Evolutionary conservation across 2,329 filamentous ascomycete genomes (phyloP).

Genomic region (Trematosphaeria pertusa): DNA sequence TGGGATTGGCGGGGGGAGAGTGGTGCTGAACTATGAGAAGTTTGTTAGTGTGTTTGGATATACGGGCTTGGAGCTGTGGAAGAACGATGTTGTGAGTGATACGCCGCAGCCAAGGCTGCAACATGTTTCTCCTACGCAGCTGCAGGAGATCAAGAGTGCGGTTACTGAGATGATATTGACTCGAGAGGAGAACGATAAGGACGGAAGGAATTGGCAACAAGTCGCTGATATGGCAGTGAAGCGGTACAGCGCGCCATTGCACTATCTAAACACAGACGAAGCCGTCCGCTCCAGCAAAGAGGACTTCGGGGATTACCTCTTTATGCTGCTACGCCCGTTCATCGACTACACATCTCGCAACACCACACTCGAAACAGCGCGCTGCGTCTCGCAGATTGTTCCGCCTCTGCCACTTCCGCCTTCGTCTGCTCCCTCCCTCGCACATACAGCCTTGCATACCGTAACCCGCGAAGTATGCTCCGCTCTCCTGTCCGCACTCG

Average conservation of each 20-base stretch:
- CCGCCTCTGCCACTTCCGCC: constrained; percentile 24
- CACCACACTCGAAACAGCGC: constrained; percentile 49
- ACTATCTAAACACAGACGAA: constrained; percentile 31
- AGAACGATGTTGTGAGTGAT: constrained; percentile 38
- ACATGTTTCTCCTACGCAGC: constrained; percentile 35
- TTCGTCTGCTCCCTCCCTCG: constrained; percentile 23
- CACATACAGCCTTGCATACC: constrained; percentile 36
- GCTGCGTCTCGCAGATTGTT: constrained; percentile 58
- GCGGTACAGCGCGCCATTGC: constrained; percentile 66
- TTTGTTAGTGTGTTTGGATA: constrained; percentile 58
- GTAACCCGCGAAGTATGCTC: constrained; percentile 44
- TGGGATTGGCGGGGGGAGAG: constrained; percentile 53
- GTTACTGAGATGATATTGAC: constrained; percentile 53
- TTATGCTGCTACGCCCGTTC: constrained; percentile 45
- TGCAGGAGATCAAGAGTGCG: constrained; percentile 52
- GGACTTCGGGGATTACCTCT: constrained; percentile 34
- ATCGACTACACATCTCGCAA: constrained; percentile 47
- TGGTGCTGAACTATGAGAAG: constrained; percentile 55
- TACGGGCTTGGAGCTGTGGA: constrained; percentile 49
- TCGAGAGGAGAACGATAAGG: constrained; percentile 19
- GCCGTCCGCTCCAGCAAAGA: constrained; percentile 24
- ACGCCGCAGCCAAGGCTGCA: constrained; percentile 49
- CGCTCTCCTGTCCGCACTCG: constrained; percentile 35
- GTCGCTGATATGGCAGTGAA: constrained; percentile 70
- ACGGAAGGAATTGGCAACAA: constrained; percentile 66